Evolutionary conservation across 2,329 filamentous ascomycete genomes (phyloP), one percentile per base, ranked within the genome.

Genomic region (Rutstroemia sp.): DNA sequence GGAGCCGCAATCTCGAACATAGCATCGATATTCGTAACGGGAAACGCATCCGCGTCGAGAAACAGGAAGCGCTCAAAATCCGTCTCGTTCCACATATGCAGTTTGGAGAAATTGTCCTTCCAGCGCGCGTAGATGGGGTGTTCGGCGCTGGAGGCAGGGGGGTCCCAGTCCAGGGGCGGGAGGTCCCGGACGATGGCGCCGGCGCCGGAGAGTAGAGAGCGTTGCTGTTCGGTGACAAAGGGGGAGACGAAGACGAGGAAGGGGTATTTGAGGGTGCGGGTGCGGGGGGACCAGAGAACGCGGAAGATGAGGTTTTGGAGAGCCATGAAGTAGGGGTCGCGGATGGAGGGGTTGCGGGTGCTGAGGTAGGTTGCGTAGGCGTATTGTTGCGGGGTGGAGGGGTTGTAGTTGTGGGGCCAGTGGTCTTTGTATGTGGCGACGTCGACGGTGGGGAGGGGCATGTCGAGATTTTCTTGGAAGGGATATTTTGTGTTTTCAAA

Each of bases 331-430:
- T 61, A 61, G 1, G 59, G 58, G n/a, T 52, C 58, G 9, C 45
- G 54, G 12, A 49, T 45, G 12, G 56, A 51, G 9, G 59, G 55
- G 10, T 56, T 42, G 4, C 56, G 59, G 1, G 54, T 58, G 10
- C 56, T 58, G 52, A 60, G 58, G 21, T 58, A 58, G 6, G 59
- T 58, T 18, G 59, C 52, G 39, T 58, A 61, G 34, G 52, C 52
- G 34, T 21, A 54, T 12, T 34, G 34, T 21, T 41, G 5, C 1
- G 47, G 89, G 89, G 4, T 5, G 4, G 47, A 42, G 21, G 47
- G 47, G 23, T 56, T 37, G 14, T 56, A 56, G n/a, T 52, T 56
- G 54, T 46, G 54, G n/a, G 54, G 54, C 47, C 48, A 51, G 38
- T 45, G 23, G 2, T 19, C 7, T 23, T 38, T 37, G 41, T 51